phyloP scores from a whole-genome alignment of 148 eudicot species.

The Arbutus unedo region DNA sequence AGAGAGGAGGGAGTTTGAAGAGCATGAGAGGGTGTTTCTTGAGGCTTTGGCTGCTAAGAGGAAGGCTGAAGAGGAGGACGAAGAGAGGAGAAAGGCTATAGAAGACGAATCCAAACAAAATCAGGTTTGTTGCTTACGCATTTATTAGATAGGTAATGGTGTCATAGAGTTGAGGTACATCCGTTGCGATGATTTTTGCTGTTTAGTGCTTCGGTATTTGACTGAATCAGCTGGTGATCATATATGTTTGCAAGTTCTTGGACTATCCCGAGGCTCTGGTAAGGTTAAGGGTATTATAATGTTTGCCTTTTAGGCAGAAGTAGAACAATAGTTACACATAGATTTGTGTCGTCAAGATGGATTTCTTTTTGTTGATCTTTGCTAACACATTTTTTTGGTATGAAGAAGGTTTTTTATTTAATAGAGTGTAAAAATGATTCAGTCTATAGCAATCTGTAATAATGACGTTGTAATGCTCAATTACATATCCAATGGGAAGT shows the following conservation, averaged over 20 bases:
- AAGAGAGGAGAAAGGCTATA: constrained; percentile 26
- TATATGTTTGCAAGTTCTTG: neutral
- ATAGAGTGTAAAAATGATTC: neutral
- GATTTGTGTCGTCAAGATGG: neutral
- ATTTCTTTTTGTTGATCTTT: neutral
- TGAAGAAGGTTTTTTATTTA: neutral
- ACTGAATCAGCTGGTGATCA: neutral
- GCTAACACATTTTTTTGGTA: neutral
- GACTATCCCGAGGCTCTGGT: neutral
- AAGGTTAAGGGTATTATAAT: neutral
- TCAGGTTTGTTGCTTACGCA: constrained; percentile 29
- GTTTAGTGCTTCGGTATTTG: neutral
- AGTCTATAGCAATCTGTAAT: neutral
- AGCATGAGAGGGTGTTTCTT: constrained; percentile 60
- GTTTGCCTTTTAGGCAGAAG: neutral
- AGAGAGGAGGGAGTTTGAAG: constrained; percentile 68
- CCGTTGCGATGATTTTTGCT: neutral
- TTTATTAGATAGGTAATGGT: too few species aligned
- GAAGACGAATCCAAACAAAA: constrained; percentile 34
- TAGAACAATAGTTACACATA: too few species aligned
- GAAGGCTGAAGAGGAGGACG: constrained; percentile 35
- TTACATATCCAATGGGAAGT: too few species aligned
- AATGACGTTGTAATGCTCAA: neutral
- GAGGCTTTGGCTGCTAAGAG: constrained; percentile 47
- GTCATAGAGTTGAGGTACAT: too few species aligned